Evolutionary conservation across 352 stramenopile species (phyloP), one percentile per base, ranked within the genome.

Genomic region (Phytophthora pistaciae): DNA sequence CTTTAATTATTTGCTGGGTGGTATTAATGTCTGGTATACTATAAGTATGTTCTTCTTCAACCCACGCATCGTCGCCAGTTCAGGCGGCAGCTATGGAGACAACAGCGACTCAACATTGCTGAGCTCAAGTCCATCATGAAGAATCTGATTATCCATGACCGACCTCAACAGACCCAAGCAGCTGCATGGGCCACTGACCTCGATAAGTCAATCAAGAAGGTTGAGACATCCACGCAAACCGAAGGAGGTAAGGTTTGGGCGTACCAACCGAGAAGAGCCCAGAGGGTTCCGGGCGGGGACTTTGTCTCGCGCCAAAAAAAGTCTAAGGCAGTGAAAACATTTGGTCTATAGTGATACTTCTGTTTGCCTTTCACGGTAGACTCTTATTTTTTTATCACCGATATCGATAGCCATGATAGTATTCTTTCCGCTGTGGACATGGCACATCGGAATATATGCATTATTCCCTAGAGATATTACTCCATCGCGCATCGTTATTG

Each of bases 101-200:
- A 68, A 59, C 20, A 18, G 27, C 20, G 53, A 69, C 49, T 60
- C 16, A 67, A 60, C 3, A 23, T 67, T 5, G 33, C 60, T 2
- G 60, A 67, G 49, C 49, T 60, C 2, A 67, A 67, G 33, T 21
- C 36, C 11, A 67, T 67, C 6, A 67, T 67, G 60, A 67, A 66
- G n/a, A 62, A 68, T 52, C 36, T 68, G 0, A 62, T 68, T 27
- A 56, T 62, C n/a, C 6, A 53, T 23, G 42, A 70, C 3, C 54
- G 62, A 3, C 62, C 52, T 9, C 62, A 69, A 11, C 55, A 69
- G 42, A 69, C 42, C 6, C 52, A 69, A n/a, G n/a, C 61, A 31
- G 61, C 40, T 1, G 61, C 61, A n/a, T 68, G 61, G 53, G 61
- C 38, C 3, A 62, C 38, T 62, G 40, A 49, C 40, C 40, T 49